phyloP scores from a whole-genome alignment of 352 stramenopile species.

The Globisporangium splendens region DNA sequence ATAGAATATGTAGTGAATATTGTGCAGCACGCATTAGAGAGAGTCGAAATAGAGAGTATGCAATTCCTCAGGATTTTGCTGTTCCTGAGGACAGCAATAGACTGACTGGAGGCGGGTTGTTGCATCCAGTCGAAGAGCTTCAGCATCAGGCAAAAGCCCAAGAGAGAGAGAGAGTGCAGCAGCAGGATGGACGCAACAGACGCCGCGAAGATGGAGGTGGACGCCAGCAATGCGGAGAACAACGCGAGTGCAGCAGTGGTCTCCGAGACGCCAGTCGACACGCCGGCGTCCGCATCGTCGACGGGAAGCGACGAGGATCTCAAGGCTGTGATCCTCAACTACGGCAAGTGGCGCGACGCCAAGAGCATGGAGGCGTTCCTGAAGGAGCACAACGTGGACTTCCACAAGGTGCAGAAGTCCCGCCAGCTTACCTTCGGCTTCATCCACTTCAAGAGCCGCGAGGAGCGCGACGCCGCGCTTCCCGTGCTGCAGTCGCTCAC shows the following conservation, averaged over 20 bases:
- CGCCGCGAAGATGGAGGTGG: conserved; percentile 6
- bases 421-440: conserved; percentile 80
- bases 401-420: conserved; percentile 76
- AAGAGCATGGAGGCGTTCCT: conserved; percentile 61
- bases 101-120: not conserved
- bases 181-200: not conserved
- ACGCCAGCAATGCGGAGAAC: not conserved
- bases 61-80: not conserved
- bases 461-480: conserved; percentile 53
- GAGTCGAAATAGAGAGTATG: not conserved
- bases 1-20: not conserved
- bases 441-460: conserved; percentile 57
- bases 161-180: not conserved
- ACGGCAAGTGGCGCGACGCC: conserved; percentile 83
- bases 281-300: not conserved
- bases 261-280: too few species aligned
- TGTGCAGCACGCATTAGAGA: not conserved
- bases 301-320: conserved; percentile 40
- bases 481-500: conserved; percentile 46
- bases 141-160: not conserved
- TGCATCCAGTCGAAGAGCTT: not conserved
- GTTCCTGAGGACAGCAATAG: not conserved
- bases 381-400: conserved; percentile 38
- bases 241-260: not conserved
- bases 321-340: conserved; percentile 88